These are phyloP conservation scores for Ophiocordyceps unilateralis DNA, from an alignment of 2,329 filamentous ascomycete species.

Conservation along the genomic window DNA sequence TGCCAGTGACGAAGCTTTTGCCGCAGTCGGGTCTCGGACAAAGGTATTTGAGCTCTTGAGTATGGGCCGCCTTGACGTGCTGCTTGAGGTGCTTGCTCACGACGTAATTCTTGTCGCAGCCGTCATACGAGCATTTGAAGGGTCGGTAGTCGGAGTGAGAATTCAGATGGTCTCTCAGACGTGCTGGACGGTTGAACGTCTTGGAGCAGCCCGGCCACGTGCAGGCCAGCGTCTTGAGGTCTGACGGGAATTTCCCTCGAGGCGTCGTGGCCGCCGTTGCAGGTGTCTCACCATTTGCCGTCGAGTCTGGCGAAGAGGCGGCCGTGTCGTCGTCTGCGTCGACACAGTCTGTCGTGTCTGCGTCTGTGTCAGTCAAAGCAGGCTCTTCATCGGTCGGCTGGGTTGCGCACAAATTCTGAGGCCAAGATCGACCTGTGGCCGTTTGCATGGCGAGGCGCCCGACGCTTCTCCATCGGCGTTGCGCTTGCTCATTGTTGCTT, in stretches of 20 bases:
- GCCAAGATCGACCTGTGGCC: constrained; percentile 5
- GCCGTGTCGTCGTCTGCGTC: constrained; percentile 12
- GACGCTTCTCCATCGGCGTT: constrained; percentile 8
- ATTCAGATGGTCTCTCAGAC: constrained; percentile 62
- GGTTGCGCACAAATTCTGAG: too few species aligned
- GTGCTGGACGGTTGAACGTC: constrained; percentile 73
- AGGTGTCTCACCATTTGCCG: constrained; percentile 13
- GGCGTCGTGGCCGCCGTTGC: constrained; percentile 21
- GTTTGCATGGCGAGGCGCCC: constrained; percentile 12
- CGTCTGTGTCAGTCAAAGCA: too few species aligned
- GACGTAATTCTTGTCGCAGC: constrained; percentile 69
- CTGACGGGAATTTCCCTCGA: constrained; percentile 43
- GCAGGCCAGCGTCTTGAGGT: constrained; percentile 62
- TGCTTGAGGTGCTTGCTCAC: constrained; percentile 75
- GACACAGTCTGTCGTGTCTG: not conserved
- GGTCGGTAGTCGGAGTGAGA: constrained; percentile 76
- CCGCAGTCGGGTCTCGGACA: constrained; percentile 59
- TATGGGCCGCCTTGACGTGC: constrained; percentile 72
- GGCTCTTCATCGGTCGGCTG: too few species aligned
- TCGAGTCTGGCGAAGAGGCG: constrained; percentile 15
- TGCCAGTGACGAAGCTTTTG: constrained; percentile 68
- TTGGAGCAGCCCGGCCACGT: constrained; percentile 59
- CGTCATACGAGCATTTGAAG: constrained; percentile 51
- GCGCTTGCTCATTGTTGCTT: constrained; percentile 15
- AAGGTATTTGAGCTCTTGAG: constrained; percentile 47